phyloP scores from a whole-genome alignment of 1,284 basidiomycete species.

The Xerocomus tenax region DNA sequence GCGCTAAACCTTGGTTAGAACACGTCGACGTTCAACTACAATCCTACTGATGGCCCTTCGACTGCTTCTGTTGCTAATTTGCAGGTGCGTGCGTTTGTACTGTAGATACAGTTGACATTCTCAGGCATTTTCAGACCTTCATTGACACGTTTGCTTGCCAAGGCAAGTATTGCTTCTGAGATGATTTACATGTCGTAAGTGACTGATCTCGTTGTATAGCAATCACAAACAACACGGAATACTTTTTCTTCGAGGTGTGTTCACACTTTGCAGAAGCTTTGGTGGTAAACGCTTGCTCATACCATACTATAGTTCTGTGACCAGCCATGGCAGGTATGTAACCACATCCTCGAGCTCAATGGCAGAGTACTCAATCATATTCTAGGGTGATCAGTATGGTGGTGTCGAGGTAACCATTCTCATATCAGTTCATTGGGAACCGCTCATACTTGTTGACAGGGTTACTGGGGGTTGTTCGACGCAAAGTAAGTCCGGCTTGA shows the following conservation, averaged over 20 bases:
- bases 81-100: slow-evolving; percentile 36
- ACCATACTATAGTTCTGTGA: slow-evolving; percentile 58
- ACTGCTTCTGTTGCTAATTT: slow-evolving; percentile 62
- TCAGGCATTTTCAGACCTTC: slow-evolving; percentile 45
- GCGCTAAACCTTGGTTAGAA: slow-evolving; percentile 33
- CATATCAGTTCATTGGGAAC: slow-evolving; percentile 3
- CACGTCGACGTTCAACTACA: slow-evolving; percentile 45
- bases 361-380: slow-evolving; percentile 13
- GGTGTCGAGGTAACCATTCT: slow-evolving; percentile 69
- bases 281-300: slow-evolving; percentile 2
- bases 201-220: slow-evolving; percentile 34
- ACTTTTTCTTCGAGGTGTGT: slow-evolving; percentile 75
- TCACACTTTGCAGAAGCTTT: not conserved
- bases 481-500: slow-evolving; percentile 35
- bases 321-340: slow-evolving; percentile 72
- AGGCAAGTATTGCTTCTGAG: slow-evolving; percentile 16
- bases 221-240: slow-evolving; percentile 71
- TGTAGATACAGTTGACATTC: not conserved
- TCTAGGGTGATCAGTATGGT: slow-evolving; percentile 42
- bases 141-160: slow-evolving; percentile 82
- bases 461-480: slow-evolving; percentile 60
- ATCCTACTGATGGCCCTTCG: slow-evolving; percentile 57
- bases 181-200: not conserved
- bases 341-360: not conserved
- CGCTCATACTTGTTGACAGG: slow-evolving; percentile 24